Percentiles rank a stretch among this genome's conserved stretches.
Conservation (phyloP, 106 monocot genomes). For the Platanthera zijinensis region DNA sequence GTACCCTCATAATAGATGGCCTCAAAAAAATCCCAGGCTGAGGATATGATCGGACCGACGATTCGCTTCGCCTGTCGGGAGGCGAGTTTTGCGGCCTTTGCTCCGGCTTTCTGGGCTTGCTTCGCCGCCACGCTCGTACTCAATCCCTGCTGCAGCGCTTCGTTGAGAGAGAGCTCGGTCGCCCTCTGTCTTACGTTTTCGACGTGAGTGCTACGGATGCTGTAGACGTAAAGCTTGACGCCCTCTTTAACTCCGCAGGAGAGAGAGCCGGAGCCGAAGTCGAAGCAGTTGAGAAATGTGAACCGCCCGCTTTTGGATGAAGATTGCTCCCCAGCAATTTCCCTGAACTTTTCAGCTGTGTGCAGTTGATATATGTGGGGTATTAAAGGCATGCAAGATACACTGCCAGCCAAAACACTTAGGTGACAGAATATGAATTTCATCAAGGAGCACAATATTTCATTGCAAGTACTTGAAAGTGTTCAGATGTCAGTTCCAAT, state of each 20-base stretch:
- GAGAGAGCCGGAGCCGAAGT: constrained; percentile 74
- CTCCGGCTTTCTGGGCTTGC: constrained; percentile 40
- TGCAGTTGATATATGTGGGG: not conserved
- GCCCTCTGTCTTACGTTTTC: constrained; percentile 53
- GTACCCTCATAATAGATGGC: constrained; percentile 58
- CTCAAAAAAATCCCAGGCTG: constrained; percentile 77
- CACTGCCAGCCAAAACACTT: too few species aligned
- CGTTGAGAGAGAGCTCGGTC: constrained; percentile 32
- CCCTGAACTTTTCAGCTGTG: constrained; percentile 75
- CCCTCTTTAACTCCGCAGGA: constrained; percentile 74
- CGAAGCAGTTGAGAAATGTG: constrained; percentile 79
- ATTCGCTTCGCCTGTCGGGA: constrained; percentile 48
- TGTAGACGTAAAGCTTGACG: constrained; percentile 83
- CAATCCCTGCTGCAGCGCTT: constrained; percentile 39
- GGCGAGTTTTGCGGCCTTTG: constrained; percentile 52
- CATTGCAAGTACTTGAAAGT: too few species aligned
- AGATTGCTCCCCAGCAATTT: constrained; percentile 69
- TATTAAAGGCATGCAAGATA: too few species aligned
- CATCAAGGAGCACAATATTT: too few species aligned
- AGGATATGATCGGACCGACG: constrained; percentile 53
- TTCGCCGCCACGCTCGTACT: constrained; percentile 30
- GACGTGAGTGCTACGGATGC: constrained; percentile 55
- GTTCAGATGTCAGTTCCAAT: too few species aligned
- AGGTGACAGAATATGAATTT: too few species aligned
- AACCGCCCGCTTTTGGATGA: constrained; percentile 88